Evolutionary conservation across 768 basidiomycete species (phyloP), one percentile per base, ranked within the genome.

Genomic region (Russula virescens): DNA sequence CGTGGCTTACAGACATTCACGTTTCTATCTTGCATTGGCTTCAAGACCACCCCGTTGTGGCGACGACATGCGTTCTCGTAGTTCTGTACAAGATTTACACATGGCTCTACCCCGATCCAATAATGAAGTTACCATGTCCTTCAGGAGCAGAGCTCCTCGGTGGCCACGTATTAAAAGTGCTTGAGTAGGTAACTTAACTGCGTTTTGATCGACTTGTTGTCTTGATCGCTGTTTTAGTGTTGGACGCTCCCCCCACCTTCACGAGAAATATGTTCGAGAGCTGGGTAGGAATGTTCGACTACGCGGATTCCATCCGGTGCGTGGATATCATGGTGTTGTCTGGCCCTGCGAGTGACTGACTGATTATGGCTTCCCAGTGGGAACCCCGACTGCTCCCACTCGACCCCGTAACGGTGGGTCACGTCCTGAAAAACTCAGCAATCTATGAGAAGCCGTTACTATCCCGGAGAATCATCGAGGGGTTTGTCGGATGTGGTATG

Each of bases 371-470:
- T 10, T 48, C 52, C 9, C 61, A 92, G 89, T 89, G 86, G 83
- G 90, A 89, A 63, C 80, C 84, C 45, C 85, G 94, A 42, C 82
- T 96, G 1, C 77, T 92, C 58, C 90, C 91, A 0, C 77, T 92
- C 47, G 94, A 96, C 70, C 89, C 92, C 5, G 71, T 81, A 25
- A 87, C 93, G 0, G 71, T 95, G 35, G 73, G 80, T 14, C 85
- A 95, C 69, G 80, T 96, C 45, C 75, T 94, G 55, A 86, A 87
- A 68, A 81, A 91, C 60, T 79, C 84, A 16, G 77, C 80, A 45
- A 77, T 85, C 42, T 94, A 91, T 70, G 87, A 91, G 71, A 96
- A 96, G 71, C 91, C 94, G 10, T 87, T 83, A 81, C 84, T 85
- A 65, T 87, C 91, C 2, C 83, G 93, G 25, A 76, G 79, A 50